A percentile compares a stretch with the other conserved stretches of the same genome.
Evolutionary conservation across 2,329 filamentous ascomycete species (phyloP).

Genomic region (Furcasterigmium sp.): DNA sequence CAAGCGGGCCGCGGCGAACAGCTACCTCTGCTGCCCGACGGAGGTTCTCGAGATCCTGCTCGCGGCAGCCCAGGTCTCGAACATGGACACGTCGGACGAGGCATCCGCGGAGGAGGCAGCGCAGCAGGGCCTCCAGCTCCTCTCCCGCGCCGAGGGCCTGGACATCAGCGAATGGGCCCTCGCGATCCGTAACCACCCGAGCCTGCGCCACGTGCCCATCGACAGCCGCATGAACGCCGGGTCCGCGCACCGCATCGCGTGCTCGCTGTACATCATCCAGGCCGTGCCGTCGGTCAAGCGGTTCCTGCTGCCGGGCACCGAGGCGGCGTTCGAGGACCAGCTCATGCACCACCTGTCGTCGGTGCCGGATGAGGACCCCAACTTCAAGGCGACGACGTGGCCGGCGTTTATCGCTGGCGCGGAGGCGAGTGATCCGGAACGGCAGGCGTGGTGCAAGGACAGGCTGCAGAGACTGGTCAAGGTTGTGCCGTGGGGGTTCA

Average conservation of each 20-base stretch:
- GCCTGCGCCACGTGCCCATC: constrained; percentile 25
- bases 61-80: constrained; percentile 33
- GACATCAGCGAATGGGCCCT: constrained; percentile 36
- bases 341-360: constrained; percentile 40
- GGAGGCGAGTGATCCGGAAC: constrained; percentile 34
- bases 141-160: constrained; percentile 31
- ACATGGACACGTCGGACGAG: constrained; percentile 17
- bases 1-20: constrained; percentile 33
- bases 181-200: constrained; percentile 25
- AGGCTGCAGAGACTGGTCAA: constrained; percentile 34
- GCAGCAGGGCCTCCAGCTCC: constrained; percentile 23
- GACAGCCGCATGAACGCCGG: constrained; percentile 33
- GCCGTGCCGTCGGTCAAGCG: constrained; percentile 24
- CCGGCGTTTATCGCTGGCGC: constrained; percentile 52
- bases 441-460: constrained; percentile 43
- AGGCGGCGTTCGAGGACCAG: constrained; percentile 33
- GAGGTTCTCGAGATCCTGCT: constrained; percentile 38
- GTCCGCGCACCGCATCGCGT: constrained; percentile 35
- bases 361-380: constrained; percentile 41
- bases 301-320: constrained; percentile 19
- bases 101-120: constrained; percentile 22
- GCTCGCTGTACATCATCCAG: constrained; percentile 41
- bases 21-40: constrained; percentile 41
- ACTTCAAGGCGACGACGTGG: constrained; percentile 54
- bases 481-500: constrained; percentile 42